These are phyloP conservation scores for Microbotryomycetes sp. DNA, from an alignment of 1,284 basidiomycete species.

Conservation along the genomic window DNA sequence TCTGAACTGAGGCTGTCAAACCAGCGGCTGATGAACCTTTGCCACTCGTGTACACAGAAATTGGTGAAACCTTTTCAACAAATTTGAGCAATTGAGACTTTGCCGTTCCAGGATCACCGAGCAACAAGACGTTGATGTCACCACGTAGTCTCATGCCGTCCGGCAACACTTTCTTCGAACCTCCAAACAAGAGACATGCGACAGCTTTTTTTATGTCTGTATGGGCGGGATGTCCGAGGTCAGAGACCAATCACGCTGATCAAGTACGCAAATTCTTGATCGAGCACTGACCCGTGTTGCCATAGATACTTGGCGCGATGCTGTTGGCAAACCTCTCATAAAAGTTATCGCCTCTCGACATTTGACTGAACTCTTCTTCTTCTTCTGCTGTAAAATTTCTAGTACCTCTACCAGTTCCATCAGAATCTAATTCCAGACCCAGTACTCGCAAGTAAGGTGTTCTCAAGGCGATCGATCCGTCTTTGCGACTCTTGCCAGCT, in stretches of 20 bases:
- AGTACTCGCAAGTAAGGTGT: conserved; percentile 91
- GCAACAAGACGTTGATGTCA: conserved; percentile 92
- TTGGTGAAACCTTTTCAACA: conserved; percentile 96
- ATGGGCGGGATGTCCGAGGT: not conserved
- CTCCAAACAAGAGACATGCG: conserved; percentile 88
- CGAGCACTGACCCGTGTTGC: conserved; percentile 65
- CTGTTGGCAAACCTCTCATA: conserved; percentile 92
- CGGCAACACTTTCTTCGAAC: conserved; percentile 95
- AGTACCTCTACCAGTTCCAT: conserved; percentile 57
- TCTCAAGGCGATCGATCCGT: conserved; percentile 70
- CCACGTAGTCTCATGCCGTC: conserved; percentile 96
- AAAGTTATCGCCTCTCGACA: conserved; percentile 81
- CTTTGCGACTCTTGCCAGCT: conserved; percentile 58
- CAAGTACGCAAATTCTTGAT: not conserved
- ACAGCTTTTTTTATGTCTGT: conserved; percentile 99
- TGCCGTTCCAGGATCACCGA: conserved; percentile 97
- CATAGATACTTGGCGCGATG: conserved; percentile 95
- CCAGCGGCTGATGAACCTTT: conserved; percentile 97
- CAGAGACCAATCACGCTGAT: not conserved
- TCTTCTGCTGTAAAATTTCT: conserved; percentile 83
- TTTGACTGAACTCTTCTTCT: conserved; percentile 86
- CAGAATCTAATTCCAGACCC: conserved; percentile 78
- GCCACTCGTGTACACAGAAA: conserved; percentile 96
- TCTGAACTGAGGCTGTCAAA: conserved; percentile 94
- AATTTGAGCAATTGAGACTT: conserved; percentile 98